Base-by-base conservation (phyloP, 1,284 basidiomycete species). In the Wolfiporia cocos region DNA sequence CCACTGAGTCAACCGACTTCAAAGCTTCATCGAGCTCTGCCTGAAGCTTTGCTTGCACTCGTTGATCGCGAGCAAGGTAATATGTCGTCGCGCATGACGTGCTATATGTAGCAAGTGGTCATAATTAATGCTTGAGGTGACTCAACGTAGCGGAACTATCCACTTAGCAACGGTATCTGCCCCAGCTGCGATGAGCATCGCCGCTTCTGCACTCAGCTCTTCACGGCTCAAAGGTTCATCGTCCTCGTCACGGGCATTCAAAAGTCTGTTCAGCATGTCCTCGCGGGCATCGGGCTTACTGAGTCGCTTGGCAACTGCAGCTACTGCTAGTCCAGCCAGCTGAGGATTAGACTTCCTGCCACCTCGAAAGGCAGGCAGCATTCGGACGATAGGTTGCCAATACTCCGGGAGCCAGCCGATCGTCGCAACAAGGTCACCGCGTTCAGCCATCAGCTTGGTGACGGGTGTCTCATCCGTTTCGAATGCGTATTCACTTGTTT, bases 121-220 rank as follows among this genome's bases (percentile, higher is more conserved):
- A n/a, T n/a, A n/a, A n/a, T n/a, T n/a, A n/a, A n/a, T n/a, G n/a
- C n/a, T n/a, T n/a, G n/a, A n/a, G n/a, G 17, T 15, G 1, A 15
- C 33, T 39, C 28, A 9, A 41, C 44, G 32, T 41, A 15, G 44
- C 26, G 18, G 32, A 31, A 15, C 23, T 41, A 22, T 67, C 62
- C n/a, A n/a, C n/a, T n/a, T n/a, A n/a, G n/a, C n/a, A n/a, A n/a
- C n/a, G n/a, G n/a, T n/a, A n/a, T n/a, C n/a, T 7, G 63, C 64
- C 5, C 65, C 65, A 17, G 62, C 61, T 30, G 61, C 61, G 14
- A 65, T 53, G 3, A 65, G 50, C 2, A 60, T 58, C 14, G 63
- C 51, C 4, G 62, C 53, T 36, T 62, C 62, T 5, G 62, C 56
- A n/a, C 52, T 59, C 5, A 63, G 46, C 36, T 61, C 56, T 9